Base-by-base conservation (phyloP, 163 green algal species). In the Scenedesmus sp. region DNA sequence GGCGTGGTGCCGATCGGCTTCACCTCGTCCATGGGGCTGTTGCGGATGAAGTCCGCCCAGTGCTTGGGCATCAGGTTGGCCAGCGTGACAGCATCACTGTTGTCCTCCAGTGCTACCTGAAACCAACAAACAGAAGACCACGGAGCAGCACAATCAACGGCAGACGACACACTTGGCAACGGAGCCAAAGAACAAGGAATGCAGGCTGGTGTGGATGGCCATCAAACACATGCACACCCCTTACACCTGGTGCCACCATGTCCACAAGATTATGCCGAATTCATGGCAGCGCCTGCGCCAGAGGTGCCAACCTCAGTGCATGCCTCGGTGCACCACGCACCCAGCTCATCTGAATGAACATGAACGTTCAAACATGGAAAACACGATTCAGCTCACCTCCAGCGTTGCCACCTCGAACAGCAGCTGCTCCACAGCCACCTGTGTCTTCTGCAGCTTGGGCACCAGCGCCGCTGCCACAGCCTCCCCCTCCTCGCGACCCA, bases 31-130 rank as follows among this genome's bases (percentile, higher is more conserved):
- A 94, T 89, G 53, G 87, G 90, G 83, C 72, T 87, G 82, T 96
- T 97, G 18, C 97, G 94, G 78, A 99, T 97, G 92, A 99, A 99
- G 72, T 97, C 95, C 16, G 93, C 93, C 97, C 97, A 99, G 83
- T 96, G 92, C 35, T 92, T 88, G 1, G 97, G 97, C 96, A 99
- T 95, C 22, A 98, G 91, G 86, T 97, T 97, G 22, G 96, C 95
- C 61, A 99, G 93, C 1, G 95, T 93, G 2, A 97, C 94, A 1
- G 96, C 92, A 53, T 97, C 94, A 22, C 90, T 91, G 46, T 89
- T 81, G 15, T 85, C 51, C 68, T 92, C 51, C n/a, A 98, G 92
- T 10, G 96, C 95, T 24, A 95, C 89, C 92, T 97, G 91, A 24
- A n/a, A n/a, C n/a, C 1, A 80, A 15, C 20, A 40, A 4, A 81